Evolutionary conservation across 306 rosid genomes (phyloP), one percentile per base, ranked within the genome.

Genomic region (Benincasa hispida): DNA sequence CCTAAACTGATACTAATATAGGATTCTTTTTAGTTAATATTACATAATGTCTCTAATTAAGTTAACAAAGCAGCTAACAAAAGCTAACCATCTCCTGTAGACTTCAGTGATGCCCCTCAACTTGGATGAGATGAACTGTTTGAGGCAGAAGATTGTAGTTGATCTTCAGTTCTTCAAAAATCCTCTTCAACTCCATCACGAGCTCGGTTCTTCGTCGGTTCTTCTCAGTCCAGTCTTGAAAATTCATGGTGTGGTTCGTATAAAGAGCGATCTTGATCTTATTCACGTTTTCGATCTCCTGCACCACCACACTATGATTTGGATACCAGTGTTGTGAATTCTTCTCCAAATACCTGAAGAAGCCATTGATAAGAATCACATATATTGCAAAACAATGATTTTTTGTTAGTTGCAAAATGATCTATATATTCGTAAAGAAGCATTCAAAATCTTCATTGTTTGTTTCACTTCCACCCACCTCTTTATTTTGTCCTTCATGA

Each of bases 131-230:
- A 80, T 85, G 92, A 82, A 94, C 86, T 15, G 62, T 85, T 78
- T 87, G 97, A 15, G 94, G 95, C 79, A 87, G 88, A 57, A 94
- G 95, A 81, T 86, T 75, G 89, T 88, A 94, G 82, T 80, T 89
- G 73, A 94, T 90, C 61, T 84, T 60, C 18, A 94, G 87, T 76
- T 90, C 95, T 82, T 92, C 97, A 39, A 94, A 88, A 53, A 89
- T 86, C 74, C 77, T 88, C 91, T 94, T 94, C 60, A 89, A 2
- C 86, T 90, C 96, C 45, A 91, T 61, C 51, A 90, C 81, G 6
- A 94, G 84, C 72, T 85, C 97, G 1, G 87, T 81, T 84, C 94
- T 87, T 76, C 97, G 78, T 53, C 60, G 84, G 79, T 68, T 85
- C 91, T 86, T 94, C 89, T 89, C 95, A 30, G 80, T 86, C 50